Base-by-base conservation (phyloP, 2,329 filamentous ascomycete species). In the Pseudocercospora musae region DNA sequence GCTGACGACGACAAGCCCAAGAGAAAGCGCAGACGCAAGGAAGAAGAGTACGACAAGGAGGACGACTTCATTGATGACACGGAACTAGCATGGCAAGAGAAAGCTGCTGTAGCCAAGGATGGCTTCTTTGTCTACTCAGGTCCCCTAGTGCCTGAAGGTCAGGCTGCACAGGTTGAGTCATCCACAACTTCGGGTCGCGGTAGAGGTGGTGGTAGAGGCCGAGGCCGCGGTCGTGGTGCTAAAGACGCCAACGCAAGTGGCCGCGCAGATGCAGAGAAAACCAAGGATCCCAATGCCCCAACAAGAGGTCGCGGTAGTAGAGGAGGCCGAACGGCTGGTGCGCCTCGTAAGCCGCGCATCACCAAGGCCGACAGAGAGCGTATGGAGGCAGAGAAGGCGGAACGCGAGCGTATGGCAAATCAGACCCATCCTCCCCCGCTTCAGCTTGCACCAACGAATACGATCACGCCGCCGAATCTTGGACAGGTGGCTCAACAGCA, bases 81-180 rank as follows among this genome's bases (percentile, higher is more conserved):
- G 1, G 95, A 99, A 75, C 77, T 97, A 73, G 83, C 96, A 0
- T 98, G 94, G 94, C 92, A 98, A 77, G 92, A 96, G 72, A 91
- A 96, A 74, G 94, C 94, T 6, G 92, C 94, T 4, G 93, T 95
- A 52, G 94, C 91, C 68, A 91, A 94, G 70, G 95, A 98, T 74
- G 95, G 95, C 0, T 99, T 98, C 80, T 99, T 98, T 75, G 95
- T 99, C 1, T 99, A 97, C 77, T 96, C 91, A 64, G 95, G 95
- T 3, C 94, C 94, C 8, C 81, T 99, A 52, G 85, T 98, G 21
- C 90, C 90, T 4, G 92, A 96, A 77, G 90, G 89, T 21, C 90
- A 96, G 78, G 94, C 66, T 23, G 70, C 71, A n/a, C 68, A 71
- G 21, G 66, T 74, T 42, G 72, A 74, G 53, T 68, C 69, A 1